These are phyloP conservation scores for Lentinus brumalis DNA, from an alignment of 768 basidiomycete species.

Conservation along the genomic window DNA sequence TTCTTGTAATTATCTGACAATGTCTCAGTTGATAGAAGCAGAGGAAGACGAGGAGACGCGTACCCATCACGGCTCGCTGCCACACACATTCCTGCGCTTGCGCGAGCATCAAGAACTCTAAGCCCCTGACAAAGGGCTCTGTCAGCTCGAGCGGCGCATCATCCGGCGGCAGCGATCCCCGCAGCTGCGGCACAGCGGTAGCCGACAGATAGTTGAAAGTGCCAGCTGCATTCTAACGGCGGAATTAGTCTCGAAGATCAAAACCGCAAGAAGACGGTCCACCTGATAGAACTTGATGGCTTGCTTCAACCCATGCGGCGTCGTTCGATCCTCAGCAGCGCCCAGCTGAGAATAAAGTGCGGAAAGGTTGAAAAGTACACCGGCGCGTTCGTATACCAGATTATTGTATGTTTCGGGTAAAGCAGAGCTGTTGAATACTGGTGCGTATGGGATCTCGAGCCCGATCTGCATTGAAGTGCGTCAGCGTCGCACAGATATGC, in stretches of 20 bases:
- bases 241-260: neutral
- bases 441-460: slow-evolving; percentile 71
- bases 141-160: slow-evolving; percentile 70
- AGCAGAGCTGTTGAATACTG: slow-evolving; percentile 61
- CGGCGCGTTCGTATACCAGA: slow-evolving; percentile 80
- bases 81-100: slow-evolving; percentile 98
- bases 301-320: slow-evolving; percentile 80
- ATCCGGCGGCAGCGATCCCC: slow-evolving; percentile 46
- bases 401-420: slow-evolving; percentile 67
- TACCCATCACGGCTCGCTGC: slow-evolving; percentile 88
- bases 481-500: slow-evolving; percentile 8
- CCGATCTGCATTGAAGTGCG: slow-evolving; percentile 51
- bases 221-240: slow-evolving; percentile 67
- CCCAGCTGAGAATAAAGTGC: slow-evolving; percentile 86
- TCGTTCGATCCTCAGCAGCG: slow-evolving; percentile 66
- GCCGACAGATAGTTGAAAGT: slow-evolving; percentile 61
- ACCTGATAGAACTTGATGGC: slow-evolving; percentile 76
- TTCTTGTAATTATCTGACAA: slow-evolving; percentile 71
- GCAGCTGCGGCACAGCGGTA: slow-evolving; percentile 54
- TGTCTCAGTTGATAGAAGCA: neutral
- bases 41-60: slow-evolving; percentile 7
- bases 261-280: slow-evolving; percentile 5
- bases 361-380: slow-evolving; percentile 83
- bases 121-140: slow-evolving; percentile 53
- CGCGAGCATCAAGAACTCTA: slow-evolving; percentile 83